Evolutionary conservation across 2,329 filamentous ascomycete species (phyloP).

Genomic region (Tolypocladium tropicale): DNA sequence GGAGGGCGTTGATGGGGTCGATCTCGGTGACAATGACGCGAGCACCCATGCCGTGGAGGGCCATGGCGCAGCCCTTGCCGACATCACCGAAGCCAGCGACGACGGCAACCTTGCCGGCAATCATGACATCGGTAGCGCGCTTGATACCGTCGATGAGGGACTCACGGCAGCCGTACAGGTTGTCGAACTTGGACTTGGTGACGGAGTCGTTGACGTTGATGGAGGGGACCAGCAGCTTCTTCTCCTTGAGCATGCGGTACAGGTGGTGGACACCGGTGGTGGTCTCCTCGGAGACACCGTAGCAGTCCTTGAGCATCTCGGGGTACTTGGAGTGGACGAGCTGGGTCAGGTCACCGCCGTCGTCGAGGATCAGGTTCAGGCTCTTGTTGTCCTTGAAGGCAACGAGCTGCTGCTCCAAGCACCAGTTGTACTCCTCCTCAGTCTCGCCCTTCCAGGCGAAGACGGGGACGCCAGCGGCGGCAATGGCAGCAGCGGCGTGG

Average conservation of each 20-base stretch:
- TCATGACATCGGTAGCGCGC: slow-evolving; percentile 99
- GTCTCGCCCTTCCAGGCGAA: slow-evolving; percentile 79
- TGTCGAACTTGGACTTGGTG: slow-evolving; percentile 99
- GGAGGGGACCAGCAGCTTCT: slow-evolving; percentile 80
- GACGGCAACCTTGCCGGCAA: slow-evolving; percentile 96
- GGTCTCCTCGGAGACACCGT: slow-evolving; percentile 97
- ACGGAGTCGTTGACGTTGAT: slow-evolving; percentile 99
- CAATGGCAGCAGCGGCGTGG: slow-evolving; percentile 95
- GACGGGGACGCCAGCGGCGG: slow-evolving; percentile 83
- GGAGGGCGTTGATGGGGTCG: slow-evolving; percentile 98
- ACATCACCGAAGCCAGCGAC: slow-evolving; percentile 98
- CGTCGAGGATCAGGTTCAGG: slow-evolving; percentile 98
- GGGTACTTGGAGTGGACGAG: slow-evolving; percentile 98
- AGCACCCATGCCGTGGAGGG: slow-evolving; percentile 93
- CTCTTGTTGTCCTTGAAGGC: slow-evolving; percentile 96
- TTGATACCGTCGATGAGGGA: slow-evolving; percentile 99
- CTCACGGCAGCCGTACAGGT: slow-evolving; percentile 98
- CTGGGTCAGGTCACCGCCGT: slow-evolving; percentile 92
- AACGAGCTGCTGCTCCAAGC: slow-evolving; percentile 92
- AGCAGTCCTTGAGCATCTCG: slow-evolving; percentile 97
- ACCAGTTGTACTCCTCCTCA: slow-evolving; percentile 99
- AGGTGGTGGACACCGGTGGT: slow-evolving; percentile 99
- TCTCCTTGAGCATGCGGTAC: slow-evolving; percentile 93
- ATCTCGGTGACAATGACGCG: slow-evolving; percentile 94
- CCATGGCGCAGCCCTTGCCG: slow-evolving; percentile 95